Percentiles rank a stretch among this genome's conserved stretches.
These are phyloP conservation scores for Vigna nakashimae DNA, from an alignment of 306 rosid genomes.

Conservation along the genomic window DNA sequence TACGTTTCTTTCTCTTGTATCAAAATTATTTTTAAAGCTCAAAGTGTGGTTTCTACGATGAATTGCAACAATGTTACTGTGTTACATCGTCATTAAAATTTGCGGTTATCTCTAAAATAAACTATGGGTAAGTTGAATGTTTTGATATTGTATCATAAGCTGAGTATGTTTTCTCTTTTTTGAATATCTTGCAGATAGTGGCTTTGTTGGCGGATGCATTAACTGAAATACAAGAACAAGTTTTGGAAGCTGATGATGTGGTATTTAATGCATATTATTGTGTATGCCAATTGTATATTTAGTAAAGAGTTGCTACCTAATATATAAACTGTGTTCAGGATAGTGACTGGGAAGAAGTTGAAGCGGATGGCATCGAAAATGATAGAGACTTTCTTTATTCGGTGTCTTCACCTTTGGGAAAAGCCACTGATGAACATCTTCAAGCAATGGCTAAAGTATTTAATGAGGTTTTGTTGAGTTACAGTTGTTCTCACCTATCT, in stretches of 20 bases:
- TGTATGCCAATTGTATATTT: slow-evolving; percentile 10
- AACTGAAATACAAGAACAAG: slow-evolving; percentile 89
- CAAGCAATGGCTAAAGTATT: slow-evolving; percentile 84
- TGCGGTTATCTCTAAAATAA: background rate
- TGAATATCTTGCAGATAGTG: slow-evolving; percentile 67
- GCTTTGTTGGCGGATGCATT: slow-evolving; percentile 84
- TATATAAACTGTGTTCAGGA: slow-evolving; percentile 61
- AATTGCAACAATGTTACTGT: slow-evolving; percentile 1
- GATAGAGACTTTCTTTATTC: slow-evolving; percentile 65
- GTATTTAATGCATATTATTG: slow-evolving; percentile 44
- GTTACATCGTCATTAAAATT: slow-evolving; percentile 23
- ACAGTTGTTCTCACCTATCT: background rate
- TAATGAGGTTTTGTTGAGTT: slow-evolving; percentile 66
- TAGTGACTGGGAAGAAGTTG: slow-evolving; percentile 94
- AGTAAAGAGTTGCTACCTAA: slow-evolving; percentile 13
- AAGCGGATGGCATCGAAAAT: slow-evolving; percentile 54
- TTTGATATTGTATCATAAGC: slow-evolving; percentile 5
- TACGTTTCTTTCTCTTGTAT: background rate
- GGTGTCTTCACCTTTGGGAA: slow-evolving; percentile 55
- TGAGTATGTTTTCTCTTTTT: background rate
- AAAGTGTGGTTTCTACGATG: slow-evolving; percentile 11
- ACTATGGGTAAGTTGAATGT: slow-evolving; percentile 2
- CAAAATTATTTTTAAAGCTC: background rate
- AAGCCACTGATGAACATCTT: slow-evolving; percentile 76
- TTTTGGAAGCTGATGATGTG: slow-evolving; percentile 72